Percentiles rank a stretch among this genome's conserved stretches.
Conservation (phyloP, 345 rosid genomes). For the Hypericum androsaemum region DNA sequence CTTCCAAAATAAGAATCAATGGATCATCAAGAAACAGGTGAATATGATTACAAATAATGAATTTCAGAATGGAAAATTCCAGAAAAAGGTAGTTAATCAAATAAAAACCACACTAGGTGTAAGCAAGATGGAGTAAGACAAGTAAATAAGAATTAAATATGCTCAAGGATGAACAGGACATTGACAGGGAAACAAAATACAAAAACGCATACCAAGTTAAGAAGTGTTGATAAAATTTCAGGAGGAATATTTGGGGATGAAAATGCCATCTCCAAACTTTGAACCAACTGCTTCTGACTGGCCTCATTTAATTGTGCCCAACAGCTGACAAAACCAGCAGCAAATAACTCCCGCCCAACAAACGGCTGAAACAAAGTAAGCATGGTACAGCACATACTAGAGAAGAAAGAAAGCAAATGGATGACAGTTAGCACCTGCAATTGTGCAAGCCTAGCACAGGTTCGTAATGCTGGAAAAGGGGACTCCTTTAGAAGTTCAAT, state of each 20-base stretch:
- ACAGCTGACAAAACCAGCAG: constrained; percentile 99
- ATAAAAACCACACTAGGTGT: no score
- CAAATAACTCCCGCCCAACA: constrained; percentile 94
- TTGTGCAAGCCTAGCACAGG: constrained; percentile 97
- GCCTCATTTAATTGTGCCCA: constrained; percentile 83
- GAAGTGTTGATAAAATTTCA: constrained; percentile 93
- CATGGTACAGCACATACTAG: constrained; percentile 20
- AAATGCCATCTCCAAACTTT: constrained; percentile 96
- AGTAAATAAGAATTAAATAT: no score
- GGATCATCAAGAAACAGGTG: no score
- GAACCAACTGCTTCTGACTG: constrained; percentile 87
- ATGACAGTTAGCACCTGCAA: constrained; percentile 47
- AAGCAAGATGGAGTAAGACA: no score
- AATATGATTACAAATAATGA: no score
- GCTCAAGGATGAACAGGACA: no score
- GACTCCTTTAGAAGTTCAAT: constrained; percentile 95
- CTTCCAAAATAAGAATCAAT: no score
- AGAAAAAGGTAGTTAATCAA: no score
- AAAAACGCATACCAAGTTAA: constrained; percentile 54
- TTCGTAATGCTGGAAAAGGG: constrained; percentile 95
- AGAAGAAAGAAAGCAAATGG: constrained; percentile 7
- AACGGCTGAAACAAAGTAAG: constrained; percentile 58
- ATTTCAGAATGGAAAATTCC: no score
- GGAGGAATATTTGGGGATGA: constrained; percentile 97
- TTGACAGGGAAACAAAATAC: not conserved